Percentiles rank a stretch among this genome's conserved stretches.
These are phyloP conservation scores for Rhododendron williamsianum DNA, from an alignment of 148 eudicot species.

Conservation along the genomic window DNA sequence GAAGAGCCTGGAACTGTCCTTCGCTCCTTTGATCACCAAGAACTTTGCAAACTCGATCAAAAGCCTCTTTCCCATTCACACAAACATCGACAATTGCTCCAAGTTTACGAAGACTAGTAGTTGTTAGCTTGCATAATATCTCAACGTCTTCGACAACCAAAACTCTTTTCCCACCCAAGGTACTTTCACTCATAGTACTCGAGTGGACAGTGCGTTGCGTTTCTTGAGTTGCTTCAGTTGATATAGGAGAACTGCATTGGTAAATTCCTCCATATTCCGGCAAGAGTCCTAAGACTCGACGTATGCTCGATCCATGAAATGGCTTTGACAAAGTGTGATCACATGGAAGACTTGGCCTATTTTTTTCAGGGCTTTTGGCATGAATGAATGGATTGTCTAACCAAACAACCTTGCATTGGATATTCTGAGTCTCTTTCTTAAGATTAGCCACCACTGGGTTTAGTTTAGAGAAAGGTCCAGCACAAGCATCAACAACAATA, in stretches of 20 bases:
- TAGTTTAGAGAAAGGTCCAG: not conserved
- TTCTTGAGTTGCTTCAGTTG: not conserved
- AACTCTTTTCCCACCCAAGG: constrained; percentile 2
- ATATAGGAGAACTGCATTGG: not conserved
- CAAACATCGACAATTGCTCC: constrained; percentile 11
- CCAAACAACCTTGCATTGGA: constrained; percentile 1
- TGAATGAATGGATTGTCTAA: not conserved
- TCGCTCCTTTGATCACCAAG: not conserved
- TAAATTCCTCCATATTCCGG: constrained; percentile 8
- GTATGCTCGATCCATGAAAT: constrained; percentile 12
- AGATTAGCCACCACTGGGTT: not conserved
- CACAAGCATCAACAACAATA: constrained; percentile 9
- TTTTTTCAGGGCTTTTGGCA: not conserved
- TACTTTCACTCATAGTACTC: not conserved
- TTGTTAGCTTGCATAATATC: not conserved
- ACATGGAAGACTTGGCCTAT: not conserved
- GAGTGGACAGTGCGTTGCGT: not conserved
- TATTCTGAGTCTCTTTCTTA: not conserved
- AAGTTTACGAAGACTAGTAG: not conserved
- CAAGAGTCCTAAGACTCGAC: constrained; percentile 5
- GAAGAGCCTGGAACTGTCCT: not conserved
- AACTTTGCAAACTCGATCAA: constrained; percentile 3
- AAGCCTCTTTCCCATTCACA: constrained; percentile 12
- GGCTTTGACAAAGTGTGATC: constrained; percentile 10
- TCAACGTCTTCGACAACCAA: not conserved